Conservation (phyloP, 2,329 filamentous ascomycete genomes). For the Aspergillus ibericus region DNA sequence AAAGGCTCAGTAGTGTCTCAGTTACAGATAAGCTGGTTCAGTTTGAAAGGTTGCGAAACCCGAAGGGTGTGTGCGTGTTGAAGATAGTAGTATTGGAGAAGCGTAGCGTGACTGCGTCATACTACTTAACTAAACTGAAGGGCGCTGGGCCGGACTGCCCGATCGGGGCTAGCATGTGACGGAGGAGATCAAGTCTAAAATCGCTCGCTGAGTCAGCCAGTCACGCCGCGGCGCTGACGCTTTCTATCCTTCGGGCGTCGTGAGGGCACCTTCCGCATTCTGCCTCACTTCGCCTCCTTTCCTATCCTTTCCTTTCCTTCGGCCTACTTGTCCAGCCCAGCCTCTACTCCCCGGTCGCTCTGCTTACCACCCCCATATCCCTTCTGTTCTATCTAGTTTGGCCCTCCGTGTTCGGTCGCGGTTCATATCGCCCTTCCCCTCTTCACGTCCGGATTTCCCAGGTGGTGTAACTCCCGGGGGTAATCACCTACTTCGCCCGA, state of each 20-base stretch:
- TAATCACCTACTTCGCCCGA: background rate
- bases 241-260: background rate
- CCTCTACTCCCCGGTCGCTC: background rate
- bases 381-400: background rate
- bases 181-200: slow-evolving; percentile 3
- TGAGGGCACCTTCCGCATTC: background rate
- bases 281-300: slow-evolving; percentile 15
- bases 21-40: background rate
- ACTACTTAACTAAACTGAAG: background rate
- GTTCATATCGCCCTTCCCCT: background rate
- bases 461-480: slow-evolving; percentile 3
- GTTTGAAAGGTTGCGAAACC: background rate
- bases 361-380: background rate
- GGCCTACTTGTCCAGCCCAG: background rate
- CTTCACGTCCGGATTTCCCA: slow-evolving; percentile 3
- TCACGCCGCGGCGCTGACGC: slow-evolving; percentile 4
- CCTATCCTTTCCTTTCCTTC: slow-evolving; percentile 12
- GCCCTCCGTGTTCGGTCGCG: background rate
- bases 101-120: background rate
- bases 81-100: background rate
- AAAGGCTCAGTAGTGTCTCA: background rate
- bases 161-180: background rate
- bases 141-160: background rate
- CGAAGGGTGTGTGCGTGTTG: background rate
- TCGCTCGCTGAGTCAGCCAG: slow-evolving; percentile 13